phyloP scores from a whole-genome alignment of 1,284 basidiomycete genomes.

The Ganoderma lucidum region DNA sequence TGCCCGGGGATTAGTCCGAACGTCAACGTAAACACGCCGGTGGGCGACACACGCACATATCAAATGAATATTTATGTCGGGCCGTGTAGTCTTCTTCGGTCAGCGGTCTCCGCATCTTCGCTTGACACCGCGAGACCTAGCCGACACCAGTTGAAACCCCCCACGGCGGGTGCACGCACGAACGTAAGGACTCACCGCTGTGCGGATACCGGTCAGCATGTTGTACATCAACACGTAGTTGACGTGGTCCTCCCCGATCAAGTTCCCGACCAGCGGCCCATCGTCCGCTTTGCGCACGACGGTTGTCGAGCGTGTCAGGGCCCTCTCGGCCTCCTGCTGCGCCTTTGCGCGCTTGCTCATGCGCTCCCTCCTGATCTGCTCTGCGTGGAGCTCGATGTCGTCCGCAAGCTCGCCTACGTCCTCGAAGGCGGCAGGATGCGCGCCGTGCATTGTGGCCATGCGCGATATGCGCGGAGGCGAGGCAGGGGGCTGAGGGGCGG shows the following conservation, averaged over 20 bases:
- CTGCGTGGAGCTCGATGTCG: slow-evolving; percentile 86
- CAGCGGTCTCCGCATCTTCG: slow-evolving; percentile 88
- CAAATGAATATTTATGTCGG: slow-evolving; percentile 96
- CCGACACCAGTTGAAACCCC: slow-evolving; percentile 33
- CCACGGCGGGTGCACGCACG: neutral
- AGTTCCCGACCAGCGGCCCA: slow-evolving; percentile 87
- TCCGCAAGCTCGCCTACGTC: slow-evolving; percentile 48
- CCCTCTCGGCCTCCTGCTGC: slow-evolving; percentile 59
- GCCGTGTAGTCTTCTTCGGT: slow-evolving; percentile 90
- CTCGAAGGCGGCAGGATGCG: slow-evolving; percentile 35
- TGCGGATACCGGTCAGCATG: slow-evolving; percentile 98
- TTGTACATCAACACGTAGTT: slow-evolving; percentile 99
- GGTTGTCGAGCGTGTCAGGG: slow-evolving; percentile 49
- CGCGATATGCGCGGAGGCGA: slow-evolving; percentile 35
- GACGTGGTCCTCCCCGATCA: slow-evolving; percentile 96
- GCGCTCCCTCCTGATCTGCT: slow-evolving; percentile 82
- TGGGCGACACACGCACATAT: slow-evolving; percentile 72
- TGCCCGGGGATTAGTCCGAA: slow-evolving; percentile 42
- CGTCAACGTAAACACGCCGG: slow-evolving; percentile 9
- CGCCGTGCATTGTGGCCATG: slow-evolving; percentile 32
- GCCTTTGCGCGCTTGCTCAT: slow-evolving; percentile 73
- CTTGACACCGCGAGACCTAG: slow-evolving; percentile 94
- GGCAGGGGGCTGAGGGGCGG: slow-evolving; percentile 16
- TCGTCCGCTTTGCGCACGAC: slow-evolving; percentile 45
- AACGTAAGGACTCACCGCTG: slow-evolving; percentile 70